Conservation (phyloP, 2,329 filamentous ascomycete genomes). For the Pseudogymnoascus sp. region DNA sequence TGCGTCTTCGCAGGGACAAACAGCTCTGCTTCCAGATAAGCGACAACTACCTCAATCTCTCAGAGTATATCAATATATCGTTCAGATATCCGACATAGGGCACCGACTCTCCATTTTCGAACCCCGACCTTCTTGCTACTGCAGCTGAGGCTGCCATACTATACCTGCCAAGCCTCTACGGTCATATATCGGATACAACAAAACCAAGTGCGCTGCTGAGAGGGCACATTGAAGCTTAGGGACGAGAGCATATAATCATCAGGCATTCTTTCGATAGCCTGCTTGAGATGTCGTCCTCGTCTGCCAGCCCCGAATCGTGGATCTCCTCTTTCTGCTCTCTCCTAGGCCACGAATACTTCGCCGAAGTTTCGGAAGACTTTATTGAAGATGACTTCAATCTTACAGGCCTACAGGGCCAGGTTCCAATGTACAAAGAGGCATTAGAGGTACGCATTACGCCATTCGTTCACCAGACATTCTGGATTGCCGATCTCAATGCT, state of each 20-base stretch:
- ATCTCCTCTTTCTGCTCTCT: constrained; percentile 95
- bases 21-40: constrained; percentile 5
- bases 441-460: constrained; percentile 53
- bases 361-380: constrained; percentile 96
- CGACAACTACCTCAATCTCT: constrained; percentile 5
- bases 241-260: constrained; percentile 7
- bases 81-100: neutral
- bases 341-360: constrained; percentile 96
- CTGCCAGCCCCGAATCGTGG: constrained; percentile 63
- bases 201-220: neutral
- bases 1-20: neutral
- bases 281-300: constrained; percentile 6
- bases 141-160: constrained; percentile 2
- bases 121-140: neutral
- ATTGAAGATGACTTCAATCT: constrained; percentile 99
- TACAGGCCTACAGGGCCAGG: constrained; percentile 87
- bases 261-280: neutral
- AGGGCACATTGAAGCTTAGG: constrained; percentile 6
- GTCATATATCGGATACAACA: constrained; percentile 2
- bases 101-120: neutral
- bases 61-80: neutral
- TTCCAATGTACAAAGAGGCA: constrained; percentile 98
- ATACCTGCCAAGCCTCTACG: neutral
- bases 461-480: neutral
- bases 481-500: constrained; percentile 13